phyloP scores from a whole-genome alignment of 345 rosid genomes.

The Eucalyptus leucophloia region DNA sequence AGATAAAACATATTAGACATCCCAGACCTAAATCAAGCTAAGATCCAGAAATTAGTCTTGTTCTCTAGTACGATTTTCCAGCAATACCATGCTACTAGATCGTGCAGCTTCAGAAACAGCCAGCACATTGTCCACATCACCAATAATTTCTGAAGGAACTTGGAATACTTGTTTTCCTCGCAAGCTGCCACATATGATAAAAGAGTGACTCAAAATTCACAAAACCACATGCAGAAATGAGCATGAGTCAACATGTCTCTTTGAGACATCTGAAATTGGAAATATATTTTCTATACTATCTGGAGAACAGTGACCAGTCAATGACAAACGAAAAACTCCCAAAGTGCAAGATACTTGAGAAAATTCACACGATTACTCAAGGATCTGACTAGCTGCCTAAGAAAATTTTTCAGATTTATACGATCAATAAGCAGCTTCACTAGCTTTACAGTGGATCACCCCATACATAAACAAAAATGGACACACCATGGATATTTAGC shows the following conservation, averaged over 20 bases:
- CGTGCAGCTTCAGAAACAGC: constrained; percentile 62
- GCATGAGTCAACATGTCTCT: background rate
- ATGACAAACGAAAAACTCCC: background rate
- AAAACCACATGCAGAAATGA: background rate
- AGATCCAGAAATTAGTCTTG: background rate
- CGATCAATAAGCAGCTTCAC: background rate
- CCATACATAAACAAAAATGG: background rate
- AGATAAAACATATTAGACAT: background rate
- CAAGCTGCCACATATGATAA: constrained; percentile 26
- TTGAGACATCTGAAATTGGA: background rate
- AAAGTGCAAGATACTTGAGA: background rate
- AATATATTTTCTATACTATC: background rate
- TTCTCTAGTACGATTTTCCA: background rate
- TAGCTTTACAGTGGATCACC: background rate
- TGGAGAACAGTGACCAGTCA: background rate
- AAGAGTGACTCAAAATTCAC: background rate
- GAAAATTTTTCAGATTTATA: background rate
- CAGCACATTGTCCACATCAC: constrained; percentile 62
- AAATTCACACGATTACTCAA: background rate
- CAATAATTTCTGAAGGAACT: constrained; percentile 59
- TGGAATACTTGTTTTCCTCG: constrained; percentile 74
- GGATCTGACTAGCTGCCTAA: background rate
- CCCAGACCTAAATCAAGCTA: background rate
- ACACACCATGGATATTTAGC: background rate
- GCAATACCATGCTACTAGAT: constrained; percentile 43